These are phyloP conservation scores for Yamadazyma blattariae DNA, from an alignment of 1,139 yeast species.

Conservation along the genomic window DNA sequence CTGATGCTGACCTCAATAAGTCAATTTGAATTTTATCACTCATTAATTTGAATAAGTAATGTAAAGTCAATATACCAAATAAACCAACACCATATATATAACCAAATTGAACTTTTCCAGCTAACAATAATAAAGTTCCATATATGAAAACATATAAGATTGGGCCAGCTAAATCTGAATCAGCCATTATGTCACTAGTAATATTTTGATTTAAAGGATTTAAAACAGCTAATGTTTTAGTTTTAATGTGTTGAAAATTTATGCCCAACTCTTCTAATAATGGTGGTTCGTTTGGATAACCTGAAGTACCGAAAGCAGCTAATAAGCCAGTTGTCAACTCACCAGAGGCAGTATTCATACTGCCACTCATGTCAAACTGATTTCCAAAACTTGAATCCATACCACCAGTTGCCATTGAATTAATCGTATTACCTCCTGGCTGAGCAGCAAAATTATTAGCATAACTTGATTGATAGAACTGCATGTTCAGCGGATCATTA, in stretches of 20 bases:
- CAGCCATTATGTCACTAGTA: slow-evolving; percentile 77
- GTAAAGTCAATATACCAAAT: slow-evolving; percentile 84
- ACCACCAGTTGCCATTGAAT: slow-evolving; percentile 20
- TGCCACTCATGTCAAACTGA: slow-evolving; percentile 44
- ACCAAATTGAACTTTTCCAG: slow-evolving; percentile 96
- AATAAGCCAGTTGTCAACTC: slow-evolving; percentile 73
- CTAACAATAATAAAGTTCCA: slow-evolving; percentile 76
- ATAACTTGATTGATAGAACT: slow-evolving; percentile 45
- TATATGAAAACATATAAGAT: slow-evolving; percentile 82
- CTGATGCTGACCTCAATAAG: slow-evolving; percentile 78
- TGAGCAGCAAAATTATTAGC: slow-evolving; percentile 25
- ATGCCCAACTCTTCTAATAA: slow-evolving; percentile 90
- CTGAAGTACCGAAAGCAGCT: slow-evolving; percentile 91
- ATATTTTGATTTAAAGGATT: slow-evolving; percentile 65
- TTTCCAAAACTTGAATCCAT: slow-evolving; percentile 41
- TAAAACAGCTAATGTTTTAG: slow-evolving; percentile 83
- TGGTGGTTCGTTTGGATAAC: slow-evolving; percentile 94
- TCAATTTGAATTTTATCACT: slow-evolving; percentile 58
- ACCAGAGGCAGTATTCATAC: slow-evolving; percentile 30
- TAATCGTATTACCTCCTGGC: slow-evolving; percentile 2
- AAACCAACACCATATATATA: slow-evolving; percentile 95
- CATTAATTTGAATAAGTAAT: slow-evolving; percentile 84
- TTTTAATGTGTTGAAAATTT: slow-evolving; percentile 81
- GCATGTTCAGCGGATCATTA: slow-evolving; percentile 38
- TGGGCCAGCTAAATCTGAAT: slow-evolving; percentile 95